Base-by-base conservation (phyloP, 1,139 yeast species). In the Pichia sp. region DNA sequence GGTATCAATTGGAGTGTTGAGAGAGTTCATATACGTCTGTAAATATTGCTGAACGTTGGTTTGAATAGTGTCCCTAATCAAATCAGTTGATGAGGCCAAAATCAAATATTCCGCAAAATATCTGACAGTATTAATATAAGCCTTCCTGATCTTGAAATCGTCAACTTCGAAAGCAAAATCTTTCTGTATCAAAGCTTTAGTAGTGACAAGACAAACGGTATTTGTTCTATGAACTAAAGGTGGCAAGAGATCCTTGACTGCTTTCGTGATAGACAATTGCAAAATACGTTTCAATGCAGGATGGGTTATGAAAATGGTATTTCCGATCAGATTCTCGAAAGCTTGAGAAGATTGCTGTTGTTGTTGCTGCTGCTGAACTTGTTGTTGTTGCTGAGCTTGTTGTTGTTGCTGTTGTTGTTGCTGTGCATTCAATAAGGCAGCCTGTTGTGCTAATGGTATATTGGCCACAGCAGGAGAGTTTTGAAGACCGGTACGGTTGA, bases 141-240 rank as follows among this genome's bases (percentile, higher is more conserved):
- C 90, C 51, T 80, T 76, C 57, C 95, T 83, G 59, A 93, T 72
- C 67, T 87, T 88, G 48, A 74, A 67, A 52, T 86, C 89, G 71
- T 92, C 97, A 30, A 79, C 82, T 68, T 95, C 99, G 36, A 90
- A 78, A 0, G 98, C 96, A 73, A 92, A 93, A 70, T 95, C 99
- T 66, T 95, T 95, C 61, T 81, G 73, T 32, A 93, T 82, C 57
- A 95, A 77, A 34, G 93, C 86, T 64, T 87, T 87, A 0, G 98
- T 86, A 0, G 98, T 87, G 4, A 90, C 86, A 52, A 90, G 81
- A 5, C 97, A 96, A 54, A 95, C 93, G 52, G 90, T 87, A 2
- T 95, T 89, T 5, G 96, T 89, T 57, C 97, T 80, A 64, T 88
- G 96, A 59, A 92, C 88, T 36, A 93, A 93, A 1, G 97, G 96